A percentile compares a stretch with the other conserved stretches of the same genome.
These are phyloP conservation scores for Zostera marina DNA, from an alignment of 116 monocot species.

Conservation along the genomic window DNA sequence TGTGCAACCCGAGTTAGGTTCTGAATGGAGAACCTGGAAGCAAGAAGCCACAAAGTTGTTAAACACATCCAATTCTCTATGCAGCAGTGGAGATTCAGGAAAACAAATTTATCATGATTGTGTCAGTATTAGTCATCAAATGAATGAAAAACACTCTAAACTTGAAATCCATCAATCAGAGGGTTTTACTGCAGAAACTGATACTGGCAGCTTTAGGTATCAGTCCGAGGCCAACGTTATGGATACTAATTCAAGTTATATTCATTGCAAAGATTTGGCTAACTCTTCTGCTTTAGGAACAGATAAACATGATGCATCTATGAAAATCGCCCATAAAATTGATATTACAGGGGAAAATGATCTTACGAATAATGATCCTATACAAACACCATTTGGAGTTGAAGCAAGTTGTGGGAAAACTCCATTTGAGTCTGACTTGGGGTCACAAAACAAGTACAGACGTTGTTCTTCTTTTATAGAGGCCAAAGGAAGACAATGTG, in stretches of 20 bases:
- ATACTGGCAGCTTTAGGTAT: background rate
- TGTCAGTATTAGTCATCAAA: constrained; percentile 16
- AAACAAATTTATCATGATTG: constrained; percentile 14
- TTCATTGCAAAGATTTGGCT: background rate
- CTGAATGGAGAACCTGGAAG: constrained; percentile 90
- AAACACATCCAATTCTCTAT: constrained; percentile 22
- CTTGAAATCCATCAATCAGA: constrained; percentile 44
- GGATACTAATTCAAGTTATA: background rate
- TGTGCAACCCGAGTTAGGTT: constrained; percentile 43
- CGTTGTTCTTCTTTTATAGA: constrained; percentile 75
- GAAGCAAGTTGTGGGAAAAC: constrained; percentile 8
- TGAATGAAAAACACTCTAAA: constrained; percentile 53
- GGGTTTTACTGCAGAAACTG: constrained; percentile 16
- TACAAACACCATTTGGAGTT: constrained; percentile 2
- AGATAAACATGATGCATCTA: background rate
- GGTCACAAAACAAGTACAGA: constrained; percentile 23
- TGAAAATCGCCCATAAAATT: background rate
- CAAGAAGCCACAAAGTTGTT: constrained; percentile 75
- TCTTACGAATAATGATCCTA: background rate
- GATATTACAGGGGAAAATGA: background rate
- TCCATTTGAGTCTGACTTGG: constrained; percentile 4
- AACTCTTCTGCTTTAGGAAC: constrained; percentile 1
- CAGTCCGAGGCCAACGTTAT: background rate
- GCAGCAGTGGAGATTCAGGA: constrained; percentile 19
- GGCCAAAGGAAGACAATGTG: constrained; percentile 86